These are phyloP conservation scores for Cenchrus americanus DNA, from an alignment of 176 grass and related monocot genomes.

Conservation along the genomic window DNA sequence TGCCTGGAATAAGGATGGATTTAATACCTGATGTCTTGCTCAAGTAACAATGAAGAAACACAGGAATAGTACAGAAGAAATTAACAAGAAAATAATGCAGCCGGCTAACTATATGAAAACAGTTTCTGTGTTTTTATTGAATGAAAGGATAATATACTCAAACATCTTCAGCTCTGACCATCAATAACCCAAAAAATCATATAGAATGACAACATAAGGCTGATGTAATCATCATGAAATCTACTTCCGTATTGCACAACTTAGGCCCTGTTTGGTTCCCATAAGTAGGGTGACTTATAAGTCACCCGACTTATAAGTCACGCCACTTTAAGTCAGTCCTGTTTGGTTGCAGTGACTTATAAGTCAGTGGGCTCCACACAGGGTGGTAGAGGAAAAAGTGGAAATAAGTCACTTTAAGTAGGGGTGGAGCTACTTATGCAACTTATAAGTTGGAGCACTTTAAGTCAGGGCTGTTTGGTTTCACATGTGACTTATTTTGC, in stretches of 20 bases:
- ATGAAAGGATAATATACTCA: neutral
- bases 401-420: too few species aligned
- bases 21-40: constrained; percentile 15
- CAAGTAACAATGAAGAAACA: constrained; percentile 2
- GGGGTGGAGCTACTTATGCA: too few species aligned
- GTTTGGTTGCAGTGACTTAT: too few species aligned
- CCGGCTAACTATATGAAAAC: constrained; percentile 14
- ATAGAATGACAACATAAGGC: neutral
- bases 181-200: neutral
- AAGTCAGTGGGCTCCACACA: too few species aligned
- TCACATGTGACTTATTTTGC: too few species aligned
- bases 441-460: too few species aligned
- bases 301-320: too few species aligned
- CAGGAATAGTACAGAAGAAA: constrained; percentile 19
- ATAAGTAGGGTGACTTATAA: too few species aligned
- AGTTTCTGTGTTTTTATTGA: constrained; percentile 9
- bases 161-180: neutral
- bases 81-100: neutral
- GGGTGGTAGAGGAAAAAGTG: too few species aligned
- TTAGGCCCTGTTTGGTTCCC: too few species aligned
- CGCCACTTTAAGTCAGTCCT: too few species aligned
- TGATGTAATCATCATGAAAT: neutral
- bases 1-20: constrained; percentile 53
- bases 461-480: too few species aligned
- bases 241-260: neutral